These are phyloP conservation scores for Colletotrichum sp. DNA, from an alignment of 2,329 filamentous ascomycete species.

Conservation along the genomic window DNA sequence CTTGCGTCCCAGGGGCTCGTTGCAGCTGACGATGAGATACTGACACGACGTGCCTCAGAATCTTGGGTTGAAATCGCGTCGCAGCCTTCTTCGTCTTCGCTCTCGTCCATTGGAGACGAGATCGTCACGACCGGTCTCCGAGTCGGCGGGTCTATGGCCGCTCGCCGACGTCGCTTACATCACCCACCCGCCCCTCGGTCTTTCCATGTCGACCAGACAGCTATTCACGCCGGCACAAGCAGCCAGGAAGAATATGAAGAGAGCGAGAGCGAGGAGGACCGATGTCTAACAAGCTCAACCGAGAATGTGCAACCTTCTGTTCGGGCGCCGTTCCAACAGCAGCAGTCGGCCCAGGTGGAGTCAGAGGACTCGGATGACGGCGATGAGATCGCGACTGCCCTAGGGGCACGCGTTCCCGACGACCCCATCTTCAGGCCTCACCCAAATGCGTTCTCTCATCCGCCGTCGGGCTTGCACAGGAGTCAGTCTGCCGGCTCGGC, in stretches of 20 bases:
- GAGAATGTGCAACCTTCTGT: conserved; percentile 49
- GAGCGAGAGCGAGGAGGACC: conserved; percentile 88
- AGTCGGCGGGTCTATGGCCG: conserved; percentile 70
- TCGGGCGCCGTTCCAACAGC: conserved; percentile 31
- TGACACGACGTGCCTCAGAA: conserved; percentile 58
- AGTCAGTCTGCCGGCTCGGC: conserved; percentile 55
- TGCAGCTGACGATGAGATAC: background rate
- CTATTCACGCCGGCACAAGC: conserved; percentile 59
- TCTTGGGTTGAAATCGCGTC: conserved; percentile 97
- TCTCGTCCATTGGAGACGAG: conserved; percentile 85
- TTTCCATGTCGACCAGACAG: conserved; percentile 43
- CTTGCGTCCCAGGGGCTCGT: conserved; percentile 22
- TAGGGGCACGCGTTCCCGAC: conserved; percentile 64
- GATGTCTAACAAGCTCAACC: conserved; percentile 62
- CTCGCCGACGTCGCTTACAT: conserved; percentile 61
- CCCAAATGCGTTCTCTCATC: conserved; percentile 91
- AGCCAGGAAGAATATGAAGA: conserved; percentile 96
- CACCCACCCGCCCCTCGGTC: conserved; percentile 32
- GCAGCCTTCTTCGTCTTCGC: conserved; percentile 89
- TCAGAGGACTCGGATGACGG: conserved; percentile 56
- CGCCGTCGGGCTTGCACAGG: conserved; percentile 61
- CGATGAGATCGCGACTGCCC: conserved; percentile 82
- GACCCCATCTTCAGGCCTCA: conserved; percentile 76
- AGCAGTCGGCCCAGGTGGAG: conserved; percentile 41
- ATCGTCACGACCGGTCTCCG: conserved; percentile 89